Conservation (phyloP, 805 yeast genomes). For the Middelhovenomyces tepae region DNA sequence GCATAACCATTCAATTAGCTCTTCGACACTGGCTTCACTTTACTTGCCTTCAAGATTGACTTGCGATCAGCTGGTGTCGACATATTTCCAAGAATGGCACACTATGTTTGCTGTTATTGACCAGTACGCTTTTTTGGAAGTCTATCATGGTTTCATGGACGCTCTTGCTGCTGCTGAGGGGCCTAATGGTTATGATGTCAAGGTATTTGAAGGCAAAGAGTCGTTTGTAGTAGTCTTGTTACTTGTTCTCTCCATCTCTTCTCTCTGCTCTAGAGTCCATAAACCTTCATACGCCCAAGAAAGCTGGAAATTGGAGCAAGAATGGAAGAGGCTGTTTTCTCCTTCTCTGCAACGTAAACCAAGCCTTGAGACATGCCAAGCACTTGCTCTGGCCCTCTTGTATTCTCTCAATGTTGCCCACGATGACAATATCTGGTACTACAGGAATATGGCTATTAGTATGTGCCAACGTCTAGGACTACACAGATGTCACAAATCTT, state of each 20-base stretch:
- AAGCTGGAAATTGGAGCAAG: slow-evolving; percentile 11
- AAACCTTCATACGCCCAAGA: slow-evolving; percentile 3
- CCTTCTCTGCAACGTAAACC: slow-evolving; percentile 11
- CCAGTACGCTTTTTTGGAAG: slow-evolving; percentile 54
- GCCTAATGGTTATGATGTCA: slow-evolving; percentile 1
- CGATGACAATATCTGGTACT: slow-evolving; percentile 60
- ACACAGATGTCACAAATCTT: slow-evolving; percentile 72
- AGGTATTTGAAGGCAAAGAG: slow-evolving; percentile 3
- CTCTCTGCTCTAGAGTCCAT: slow-evolving; percentile 15
- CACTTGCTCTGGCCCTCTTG: slow-evolving; percentile 56
- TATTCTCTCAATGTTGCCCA: slow-evolving; percentile 70
- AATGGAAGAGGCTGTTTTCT: slow-evolving; percentile 20
- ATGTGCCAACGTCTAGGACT: slow-evolving; percentile 81
- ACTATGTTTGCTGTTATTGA: slow-evolving; percentile 60
- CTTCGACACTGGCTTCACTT: slow-evolving; percentile 10
- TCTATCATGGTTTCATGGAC: slow-evolving; percentile 38
- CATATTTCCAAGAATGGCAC: slow-evolving; percentile 75
- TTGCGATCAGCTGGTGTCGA: slow-evolving; percentile 57
- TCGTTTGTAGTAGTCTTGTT: slow-evolving; percentile 20
- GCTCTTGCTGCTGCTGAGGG: slow-evolving; percentile 3
- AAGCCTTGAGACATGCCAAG: slow-evolving; percentile 38
- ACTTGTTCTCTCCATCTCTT: slow-evolving; percentile 23
- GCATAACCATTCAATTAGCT: slow-evolving; percentile 2
- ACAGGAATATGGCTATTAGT: slow-evolving; percentile 65
- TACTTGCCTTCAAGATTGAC: slow-evolving; percentile 44